Base-by-base conservation (phyloP, 495 filamentous ascomycete genomes). In the Hypoxylon subgilvum region DNA sequence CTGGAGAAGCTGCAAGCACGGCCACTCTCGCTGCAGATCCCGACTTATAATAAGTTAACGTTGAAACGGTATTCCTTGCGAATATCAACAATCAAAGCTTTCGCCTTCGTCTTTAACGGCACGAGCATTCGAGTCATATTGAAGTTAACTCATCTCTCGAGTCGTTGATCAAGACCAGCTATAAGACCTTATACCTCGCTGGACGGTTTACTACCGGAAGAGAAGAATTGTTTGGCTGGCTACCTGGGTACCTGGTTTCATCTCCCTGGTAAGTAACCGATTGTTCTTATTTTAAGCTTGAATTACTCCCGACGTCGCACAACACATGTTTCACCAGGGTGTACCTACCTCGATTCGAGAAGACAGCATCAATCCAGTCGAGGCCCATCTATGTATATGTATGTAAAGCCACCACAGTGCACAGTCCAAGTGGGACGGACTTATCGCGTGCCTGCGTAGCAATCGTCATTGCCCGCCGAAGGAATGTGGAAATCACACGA, bases 211-310 rank as follows among this genome's bases (percentile, higher is more conserved):
- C n/a, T n/a, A n/a, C n/a, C n/a, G n/a, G n/a, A n/a, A n/a, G n/a
- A n/a, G n/a, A n/a, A 23, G 13, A 61, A 43, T 27, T 10, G 18
- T 7, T 22, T 43, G 28, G 36, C 31, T 39, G 47, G 28, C n/a
- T n/a, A n/a, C n/a, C n/a, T n/a, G n/a, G n/a, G n/a, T n/a, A n/a
- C n/a, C n/a, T 22, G 17, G 30, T 63, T 57, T 41, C 48, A 53
- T 23, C 18, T 19, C 44, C 25, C 27, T 51, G 51, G 61, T 64
- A 58, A 59, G 61, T 64, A 59, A 55, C 61, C 44, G 22, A 42
- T 36, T 51, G 44, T 50, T 54, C 50, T 59, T 59, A 64, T 51
- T 64, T 64, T 64, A 64, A 64, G 61, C 61, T 64, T 64, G 61
- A 64, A 59, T 51, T 64, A 51, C 50, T 64, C 54, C 61, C 61